phyloP scores from a whole-genome alignment of 768 basidiomycete species.

The Boletus pseudo-olivaceus region DNA sequence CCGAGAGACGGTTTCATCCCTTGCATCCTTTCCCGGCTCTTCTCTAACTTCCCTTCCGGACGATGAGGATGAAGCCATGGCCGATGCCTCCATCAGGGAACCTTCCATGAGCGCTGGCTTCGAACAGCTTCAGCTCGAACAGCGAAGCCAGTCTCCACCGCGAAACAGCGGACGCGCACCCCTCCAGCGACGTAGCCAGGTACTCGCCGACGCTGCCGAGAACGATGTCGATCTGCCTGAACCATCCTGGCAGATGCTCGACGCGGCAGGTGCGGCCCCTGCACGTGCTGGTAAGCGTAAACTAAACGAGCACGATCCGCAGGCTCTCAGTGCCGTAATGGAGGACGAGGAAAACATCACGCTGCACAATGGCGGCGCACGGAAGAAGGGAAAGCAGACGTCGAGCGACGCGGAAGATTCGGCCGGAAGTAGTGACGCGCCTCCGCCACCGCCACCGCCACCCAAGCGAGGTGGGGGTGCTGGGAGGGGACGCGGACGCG shows the following conservation, averaged over 20 bases:
- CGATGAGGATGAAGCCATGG: slow-evolving; percentile 19
- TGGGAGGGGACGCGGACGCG: slow-evolving; percentile 25
- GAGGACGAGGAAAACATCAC: slow-evolving; percentile 15
- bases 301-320: slow-evolving; percentile 27
- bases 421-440: slow-evolving; percentile 8
- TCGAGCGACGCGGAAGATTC: slow-evolving; percentile 18
- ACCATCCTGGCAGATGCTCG: slow-evolving; percentile 58
- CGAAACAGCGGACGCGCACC: slow-evolving; percentile 16
- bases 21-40: slow-evolving; percentile 13
- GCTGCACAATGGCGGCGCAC: slow-evolving; percentile 6
- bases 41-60: slow-evolving; percentile 23
- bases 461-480: slow-evolving; percentile 17
- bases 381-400: slow-evolving; percentile 25
- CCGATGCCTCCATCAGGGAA: slow-evolving; percentile 9
- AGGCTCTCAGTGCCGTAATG: slow-evolving; percentile 27
- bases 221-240: slow-evolving; percentile 39
- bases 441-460: background rate
- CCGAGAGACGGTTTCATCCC: slow-evolving; percentile 2
- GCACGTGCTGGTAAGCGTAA: slow-evolving; percentile 37
- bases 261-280: slow-evolving; percentile 20
- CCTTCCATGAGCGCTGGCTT: slow-evolving; percentile 32
- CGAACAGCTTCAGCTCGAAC: slow-evolving; percentile 33
- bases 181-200: slow-evolving; percentile 48
- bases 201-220: slow-evolving; percentile 46
- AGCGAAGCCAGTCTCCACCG: slow-evolving; percentile 8